Conservation (phyloP, 1,139 yeast species). For the Scheffersomyces quercinus region DNA sequence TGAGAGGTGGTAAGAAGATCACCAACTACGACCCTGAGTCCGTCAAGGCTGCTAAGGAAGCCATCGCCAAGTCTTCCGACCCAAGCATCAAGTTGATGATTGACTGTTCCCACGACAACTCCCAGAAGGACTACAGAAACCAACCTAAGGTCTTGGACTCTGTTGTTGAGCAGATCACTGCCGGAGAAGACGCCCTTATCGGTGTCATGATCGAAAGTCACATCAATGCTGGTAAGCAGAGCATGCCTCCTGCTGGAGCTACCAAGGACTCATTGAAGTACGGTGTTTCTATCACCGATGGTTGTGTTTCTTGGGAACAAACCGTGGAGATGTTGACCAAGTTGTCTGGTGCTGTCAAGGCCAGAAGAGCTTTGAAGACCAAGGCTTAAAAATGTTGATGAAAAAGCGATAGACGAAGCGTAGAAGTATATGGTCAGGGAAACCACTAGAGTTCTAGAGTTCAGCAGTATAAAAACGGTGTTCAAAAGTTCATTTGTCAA, state of each 20-base stretch:
- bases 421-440: no score
- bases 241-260: constrained; percentile 62
- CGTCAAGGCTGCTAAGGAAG: constrained; percentile 67
- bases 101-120: constrained; percentile 97
- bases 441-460: no score
- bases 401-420: no score
- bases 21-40: constrained; percentile 83
- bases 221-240: constrained; percentile 90
- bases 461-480: no score
- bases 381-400: constrained; percentile 1
- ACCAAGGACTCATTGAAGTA: constrained; percentile 71
- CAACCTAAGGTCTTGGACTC: constrained; percentile 84
- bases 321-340: constrained; percentile 79
- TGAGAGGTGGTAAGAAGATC: constrained; percentile 93
- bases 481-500: no score
- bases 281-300: constrained; percentile 97
- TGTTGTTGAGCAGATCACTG: constrained; percentile 79
- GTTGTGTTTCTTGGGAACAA: constrained; percentile 91
- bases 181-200: constrained; percentile 75
- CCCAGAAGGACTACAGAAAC: constrained; percentile 83
- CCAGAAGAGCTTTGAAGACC: constrained; percentile 57
- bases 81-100: constrained; percentile 52
- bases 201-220: constrained; percentile 98
- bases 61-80: constrained; percentile 15
- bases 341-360: constrained; percentile 77